Evolutionary conservation across 768 basidiomycete genomes (phyloP).

Genomic region (Epithele typhae): DNA sequence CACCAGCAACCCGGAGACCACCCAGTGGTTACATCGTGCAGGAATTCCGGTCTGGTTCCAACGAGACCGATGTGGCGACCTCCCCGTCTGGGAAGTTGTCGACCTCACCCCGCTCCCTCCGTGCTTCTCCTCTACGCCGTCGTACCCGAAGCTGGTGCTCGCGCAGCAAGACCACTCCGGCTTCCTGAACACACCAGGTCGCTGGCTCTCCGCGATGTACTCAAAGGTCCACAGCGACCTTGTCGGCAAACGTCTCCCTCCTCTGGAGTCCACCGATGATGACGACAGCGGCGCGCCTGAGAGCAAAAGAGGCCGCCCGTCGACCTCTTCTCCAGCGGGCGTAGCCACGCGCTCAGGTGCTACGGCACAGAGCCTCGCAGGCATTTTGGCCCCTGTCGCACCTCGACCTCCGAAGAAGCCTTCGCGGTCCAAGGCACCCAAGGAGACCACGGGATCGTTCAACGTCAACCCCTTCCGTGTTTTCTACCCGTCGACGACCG

Average conservation of each 20-base stretch:
- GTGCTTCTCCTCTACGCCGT: not conserved
- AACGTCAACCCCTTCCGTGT: not conserved
- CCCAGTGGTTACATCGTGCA: not conserved
- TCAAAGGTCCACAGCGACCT: not conserved
- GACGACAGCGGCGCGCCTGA: not conserved
- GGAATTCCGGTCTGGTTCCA: not conserved
- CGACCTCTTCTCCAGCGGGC: not conserved
- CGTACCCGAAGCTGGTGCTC: not conserved
- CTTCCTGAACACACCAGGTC: not conserved
- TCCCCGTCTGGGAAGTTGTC: not conserved
- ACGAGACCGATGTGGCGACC: not conserved
- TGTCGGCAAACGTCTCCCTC: not conserved
- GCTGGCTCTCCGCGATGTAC: not conserved
- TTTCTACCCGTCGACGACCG: not conserved
- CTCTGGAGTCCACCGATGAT: not conserved
- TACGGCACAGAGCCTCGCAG: too few species aligned
- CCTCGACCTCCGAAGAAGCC: not conserved
- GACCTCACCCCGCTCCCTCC: not conserved
- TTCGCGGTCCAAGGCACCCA: not conserved
- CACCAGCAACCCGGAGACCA: not conserved
- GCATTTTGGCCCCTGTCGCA: not conserved
- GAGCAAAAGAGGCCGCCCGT: not conserved
- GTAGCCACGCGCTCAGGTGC: too few species aligned
- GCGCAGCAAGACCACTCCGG: not conserved
- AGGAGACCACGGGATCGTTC: not conserved